Percentiles rank a stretch among this genome's conserved stretches.
Conservation (phyloP, 305 asterid species). For the Vinca major region DNA sequence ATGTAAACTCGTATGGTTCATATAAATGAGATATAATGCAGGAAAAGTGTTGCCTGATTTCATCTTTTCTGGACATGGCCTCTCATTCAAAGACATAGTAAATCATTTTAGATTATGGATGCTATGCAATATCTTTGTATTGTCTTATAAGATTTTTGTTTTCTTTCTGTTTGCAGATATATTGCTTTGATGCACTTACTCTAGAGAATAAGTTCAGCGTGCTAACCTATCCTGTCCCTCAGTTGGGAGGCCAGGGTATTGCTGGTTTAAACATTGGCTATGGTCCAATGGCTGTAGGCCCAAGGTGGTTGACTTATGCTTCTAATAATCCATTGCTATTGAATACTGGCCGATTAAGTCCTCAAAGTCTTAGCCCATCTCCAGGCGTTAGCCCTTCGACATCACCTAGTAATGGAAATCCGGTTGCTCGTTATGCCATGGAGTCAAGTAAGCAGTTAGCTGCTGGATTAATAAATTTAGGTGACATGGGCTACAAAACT, state of each 20-base stretch:
- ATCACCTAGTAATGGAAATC: slow-evolving; percentile 74
- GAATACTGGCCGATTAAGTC: slow-evolving; percentile 71
- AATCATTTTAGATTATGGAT: background rate
- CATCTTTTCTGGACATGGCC: background rate
- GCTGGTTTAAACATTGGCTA: slow-evolving; percentile 64
- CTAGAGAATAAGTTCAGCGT: slow-evolving; percentile 86
- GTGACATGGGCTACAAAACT: slow-evolving; percentile 84
- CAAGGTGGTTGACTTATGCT: slow-evolving; percentile 97
- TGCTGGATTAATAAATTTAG: slow-evolving; percentile 71
- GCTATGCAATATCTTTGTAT: background rate
- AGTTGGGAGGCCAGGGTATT: slow-evolving; percentile 70
- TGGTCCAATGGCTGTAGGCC: slow-evolving; percentile 96
- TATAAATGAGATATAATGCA: background rate
- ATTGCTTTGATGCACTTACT: slow-evolving; percentile 78
- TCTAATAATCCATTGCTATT: slow-evolving; percentile 64
- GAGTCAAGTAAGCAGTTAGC: slow-evolving; percentile 90
- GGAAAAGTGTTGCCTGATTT: background rate
- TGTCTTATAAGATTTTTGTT: background rate
- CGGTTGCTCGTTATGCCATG: slow-evolving; percentile 94
- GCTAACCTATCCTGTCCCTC: slow-evolving; percentile 80
- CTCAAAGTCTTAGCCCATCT: slow-evolving; percentile 60
- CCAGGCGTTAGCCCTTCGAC: slow-evolving; percentile 86
- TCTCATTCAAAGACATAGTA: background rate
- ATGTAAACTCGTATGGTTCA: background rate
- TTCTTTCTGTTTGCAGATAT: slow-evolving; percentile 41